These are phyloP conservation scores for Colletotrichum higginsianum DNA, from an alignment of 2,329 filamentous ascomycete species.

Conservation along the genomic window DNA sequence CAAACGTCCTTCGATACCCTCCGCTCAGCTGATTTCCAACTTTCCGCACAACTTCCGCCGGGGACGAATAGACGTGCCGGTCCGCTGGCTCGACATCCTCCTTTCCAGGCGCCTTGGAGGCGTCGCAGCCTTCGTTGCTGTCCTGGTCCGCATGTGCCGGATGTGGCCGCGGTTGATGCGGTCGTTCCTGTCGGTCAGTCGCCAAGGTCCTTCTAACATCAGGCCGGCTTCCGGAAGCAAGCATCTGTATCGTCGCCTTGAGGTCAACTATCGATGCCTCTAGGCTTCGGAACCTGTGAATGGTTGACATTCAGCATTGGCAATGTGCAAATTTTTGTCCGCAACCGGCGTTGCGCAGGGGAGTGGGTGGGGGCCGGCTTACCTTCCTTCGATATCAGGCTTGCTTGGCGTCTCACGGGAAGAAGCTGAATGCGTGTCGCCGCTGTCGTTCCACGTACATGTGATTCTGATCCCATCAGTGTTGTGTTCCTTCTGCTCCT, in stretches of 20 bases:
- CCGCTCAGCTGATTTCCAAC: constrained; percentile 39
- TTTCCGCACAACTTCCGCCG: constrained; percentile 36
- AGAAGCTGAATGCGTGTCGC: constrained; percentile 36
- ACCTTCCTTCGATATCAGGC: constrained; percentile 33
- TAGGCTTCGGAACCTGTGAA: constrained; percentile 29
- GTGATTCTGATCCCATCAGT: constrained; percentile 22
- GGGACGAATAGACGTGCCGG: constrained; percentile 36
- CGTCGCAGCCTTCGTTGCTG: neutral
- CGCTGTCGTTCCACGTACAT: constrained; percentile 41
- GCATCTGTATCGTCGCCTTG: constrained; percentile 34
- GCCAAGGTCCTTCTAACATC: constrained; percentile 8
- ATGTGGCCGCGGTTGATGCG: neutral
- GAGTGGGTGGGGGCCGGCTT: neutral
- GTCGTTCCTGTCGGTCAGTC: constrained; percentile 9
- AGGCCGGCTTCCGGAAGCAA: constrained; percentile 25
- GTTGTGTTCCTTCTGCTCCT: neutral
- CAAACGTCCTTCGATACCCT: constrained; percentile 32
- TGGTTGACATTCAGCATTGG: neutral
- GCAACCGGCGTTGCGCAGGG: neutral
- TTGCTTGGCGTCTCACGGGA: constrained; percentile 25
- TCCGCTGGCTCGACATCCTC: constrained; percentile 39
- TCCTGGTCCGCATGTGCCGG: constrained; percentile 5
- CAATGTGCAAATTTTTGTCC: neutral
- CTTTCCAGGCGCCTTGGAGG: neutral
- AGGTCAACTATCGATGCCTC: constrained; percentile 35